phyloP scores from a whole-genome alignment of 176 grass and related monocot species.

The Triticum urartu region DNA sequence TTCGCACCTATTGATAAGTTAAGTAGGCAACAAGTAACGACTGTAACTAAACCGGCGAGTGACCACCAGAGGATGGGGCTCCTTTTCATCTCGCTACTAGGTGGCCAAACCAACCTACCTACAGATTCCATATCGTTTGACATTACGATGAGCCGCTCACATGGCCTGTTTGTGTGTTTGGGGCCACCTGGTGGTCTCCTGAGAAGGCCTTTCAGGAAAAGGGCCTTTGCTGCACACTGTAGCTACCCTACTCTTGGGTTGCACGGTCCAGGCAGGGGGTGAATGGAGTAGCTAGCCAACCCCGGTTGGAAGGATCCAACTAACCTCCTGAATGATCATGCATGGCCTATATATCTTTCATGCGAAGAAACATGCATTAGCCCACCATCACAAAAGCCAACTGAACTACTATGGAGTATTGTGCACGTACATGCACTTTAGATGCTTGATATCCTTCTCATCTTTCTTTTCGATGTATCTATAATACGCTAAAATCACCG shows the following conservation, averaged over 20 bases:
- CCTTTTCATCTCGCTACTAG: not conserved
- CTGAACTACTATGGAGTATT: slow-evolving; percentile 11
- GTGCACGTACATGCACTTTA: not conserved
- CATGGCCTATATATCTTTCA: not conserved
- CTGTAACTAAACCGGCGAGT: slow-evolving; percentile 8
- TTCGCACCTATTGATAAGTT: not conserved
- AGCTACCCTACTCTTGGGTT: not conserved
- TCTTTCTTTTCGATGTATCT: not conserved
- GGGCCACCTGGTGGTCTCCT: slow-evolving; percentile 34
- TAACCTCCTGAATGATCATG: slow-evolving; percentile 47
- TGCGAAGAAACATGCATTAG: slow-evolving; percentile 31
- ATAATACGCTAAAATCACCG: not conserved
- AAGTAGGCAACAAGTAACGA: not conserved
- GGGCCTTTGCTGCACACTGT: not conserved
- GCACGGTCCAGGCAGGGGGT: not conserved
- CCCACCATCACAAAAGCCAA: slow-evolving; percentile 25
- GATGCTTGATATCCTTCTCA: not conserved
- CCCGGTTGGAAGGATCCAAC: slow-evolving; percentile 38
- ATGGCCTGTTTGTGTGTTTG: slow-evolving; percentile 35
- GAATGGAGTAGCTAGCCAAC: slow-evolving; percentile 21
- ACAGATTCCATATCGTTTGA: slow-evolving; percentile 31
- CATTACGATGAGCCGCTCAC: slow-evolving; percentile 40
- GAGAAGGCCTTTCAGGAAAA: slow-evolving; percentile 30
- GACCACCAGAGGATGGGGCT: slow-evolving; percentile 8
- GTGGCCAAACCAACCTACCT: not conserved